Base-by-base conservation (phyloP, 805 yeast species). In the Priceomyces haplophilus region DNA sequence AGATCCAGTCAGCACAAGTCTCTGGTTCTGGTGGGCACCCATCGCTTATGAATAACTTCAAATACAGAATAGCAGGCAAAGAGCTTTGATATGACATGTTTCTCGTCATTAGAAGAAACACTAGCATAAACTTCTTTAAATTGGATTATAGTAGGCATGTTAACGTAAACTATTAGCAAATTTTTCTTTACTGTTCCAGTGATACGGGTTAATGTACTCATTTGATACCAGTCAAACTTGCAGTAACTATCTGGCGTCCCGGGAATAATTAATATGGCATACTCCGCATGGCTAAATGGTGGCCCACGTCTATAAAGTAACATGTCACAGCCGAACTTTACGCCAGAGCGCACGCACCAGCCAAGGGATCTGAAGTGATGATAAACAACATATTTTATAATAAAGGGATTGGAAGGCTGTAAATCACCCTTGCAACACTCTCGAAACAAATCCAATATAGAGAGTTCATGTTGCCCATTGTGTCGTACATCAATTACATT, bases 201-300 rank as follows among this genome's bases (percentile, higher is more conserved):
- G 1, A 93, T 96, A 45, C 99, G 76, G 36, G 84, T 81, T 19
- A 80, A 60, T 2, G 88, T 75, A 3, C 88, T 80, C 40, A 78
- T 51, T 23, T 62, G 61, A 35, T 71, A 79, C 90, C 84, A 57
- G 62, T 72, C 27, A 7, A 17, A 5, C 57, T 62, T 64, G n/a
- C 25, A 58, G 47, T 0, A 55, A 7, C 58, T 67, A 17, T 61
- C 64, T 34, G 66, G 62, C n/a, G 25, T 34, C 6, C 15, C n/a
- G 1, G 76, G 72, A 20, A 79, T 45, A 4, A 85, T 67, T 36
- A 76, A 56, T 3, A 88, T 66, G 5, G 91, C 87, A 60, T 79
- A 87, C 58, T 89, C 96, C 0, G 99, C 97, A 59, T 93, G 99
- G 39, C 84, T 80, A 59, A 90, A 88, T 1, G 97, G 97, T 7